phyloP scores from a whole-genome alignment of 768 basidiomycete genomes.

The Scleroderma bovista region DNA sequence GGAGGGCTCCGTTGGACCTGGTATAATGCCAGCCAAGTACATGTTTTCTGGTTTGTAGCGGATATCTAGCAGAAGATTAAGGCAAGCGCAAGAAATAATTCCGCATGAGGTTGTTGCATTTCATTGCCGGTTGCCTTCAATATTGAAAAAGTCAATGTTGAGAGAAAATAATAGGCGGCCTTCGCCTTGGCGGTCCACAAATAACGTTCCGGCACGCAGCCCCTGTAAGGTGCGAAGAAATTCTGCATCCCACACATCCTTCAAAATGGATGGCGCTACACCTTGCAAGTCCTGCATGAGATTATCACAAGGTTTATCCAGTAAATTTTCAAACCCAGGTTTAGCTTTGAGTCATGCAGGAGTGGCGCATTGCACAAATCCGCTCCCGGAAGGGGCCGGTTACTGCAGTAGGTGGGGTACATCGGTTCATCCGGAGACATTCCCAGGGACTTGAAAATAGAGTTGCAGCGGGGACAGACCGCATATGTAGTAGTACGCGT shows the following conservation, averaged over 20 bases:
- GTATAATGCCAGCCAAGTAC: slow-evolving; percentile 33
- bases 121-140: slow-evolving; percentile 18
- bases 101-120: slow-evolving; percentile 22
- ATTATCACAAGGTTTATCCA: slow-evolving; percentile 7
- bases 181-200: slow-evolving; percentile 12
- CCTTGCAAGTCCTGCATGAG: neutral
- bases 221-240: slow-evolving; percentile 26
- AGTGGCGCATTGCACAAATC: too few species aligned
- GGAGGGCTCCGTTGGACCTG: slow-evolving; percentile 32
- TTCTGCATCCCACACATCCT: neutral
- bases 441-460: slow-evolving; percentile 8
- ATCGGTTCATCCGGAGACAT: too few species aligned
- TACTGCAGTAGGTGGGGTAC: slow-evolving; percentile 4
- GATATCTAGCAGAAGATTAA: slow-evolving; percentile 32
- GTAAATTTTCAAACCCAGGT: slow-evolving; percentile 4
- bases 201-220: slow-evolving; percentile 6
- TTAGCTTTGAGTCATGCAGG: too few species aligned
- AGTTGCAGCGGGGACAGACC: slow-evolving; percentile 13
- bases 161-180: slow-evolving; percentile 29
- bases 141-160: slow-evolving; percentile 34
- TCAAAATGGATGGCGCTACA: slow-evolving; percentile 8
- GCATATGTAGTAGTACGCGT: slow-evolving; percentile 11
- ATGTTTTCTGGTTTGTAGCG: slow-evolving; percentile 35
- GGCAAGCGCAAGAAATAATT: slow-evolving; percentile 11
- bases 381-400: slow-evolving; percentile 2